phyloP scores from a whole-genome alignment of 768 basidiomycete species.

The Phaffia tasmanica region DNA sequence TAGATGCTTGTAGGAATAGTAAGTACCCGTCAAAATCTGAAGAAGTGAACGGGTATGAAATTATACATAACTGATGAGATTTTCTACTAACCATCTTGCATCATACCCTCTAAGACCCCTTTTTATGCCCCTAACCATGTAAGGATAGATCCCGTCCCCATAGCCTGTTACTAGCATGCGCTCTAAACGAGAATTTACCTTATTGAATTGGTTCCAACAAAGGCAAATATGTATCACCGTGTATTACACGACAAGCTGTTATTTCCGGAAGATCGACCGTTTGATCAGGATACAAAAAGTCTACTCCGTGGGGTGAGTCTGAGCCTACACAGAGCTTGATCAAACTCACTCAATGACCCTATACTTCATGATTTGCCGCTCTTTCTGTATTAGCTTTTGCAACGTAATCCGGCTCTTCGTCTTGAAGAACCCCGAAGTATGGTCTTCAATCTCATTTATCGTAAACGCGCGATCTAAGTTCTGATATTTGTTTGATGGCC shows the following conservation, averaged over 20 bases:
- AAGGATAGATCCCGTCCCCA: background rate
- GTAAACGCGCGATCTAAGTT: conserved; percentile 58
- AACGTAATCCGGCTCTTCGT: conserved; percentile 79
- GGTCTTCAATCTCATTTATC: conserved; percentile 87
- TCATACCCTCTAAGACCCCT: conserved; percentile 3
- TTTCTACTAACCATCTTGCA: background rate
- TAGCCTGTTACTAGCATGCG: background rate
- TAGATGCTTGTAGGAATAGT: conserved; percentile 85
- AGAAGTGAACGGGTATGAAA: background rate
- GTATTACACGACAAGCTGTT: conserved; percentile 80
- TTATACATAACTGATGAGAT: background rate
- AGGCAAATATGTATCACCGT: conserved; percentile 77
- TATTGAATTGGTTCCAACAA: too few relatives aligned
- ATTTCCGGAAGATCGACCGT: conserved; percentile 81
- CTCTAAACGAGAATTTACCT: background rate
- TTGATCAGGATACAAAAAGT: conserved; percentile 90
- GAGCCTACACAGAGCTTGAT: background rate
- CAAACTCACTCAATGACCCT: background rate
- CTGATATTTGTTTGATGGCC: conserved; percentile 8
- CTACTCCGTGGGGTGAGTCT: conserved; percentile 78
- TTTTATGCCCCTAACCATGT: conserved; percentile 23
- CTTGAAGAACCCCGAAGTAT: conserved; percentile 91
- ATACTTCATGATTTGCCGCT: conserved; percentile 11
- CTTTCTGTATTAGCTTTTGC: conserved; percentile 55
- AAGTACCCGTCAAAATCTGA: conserved; percentile 38